Conservation (phyloP, 345 rosid genomes). For the Populus nigra region DNA sequence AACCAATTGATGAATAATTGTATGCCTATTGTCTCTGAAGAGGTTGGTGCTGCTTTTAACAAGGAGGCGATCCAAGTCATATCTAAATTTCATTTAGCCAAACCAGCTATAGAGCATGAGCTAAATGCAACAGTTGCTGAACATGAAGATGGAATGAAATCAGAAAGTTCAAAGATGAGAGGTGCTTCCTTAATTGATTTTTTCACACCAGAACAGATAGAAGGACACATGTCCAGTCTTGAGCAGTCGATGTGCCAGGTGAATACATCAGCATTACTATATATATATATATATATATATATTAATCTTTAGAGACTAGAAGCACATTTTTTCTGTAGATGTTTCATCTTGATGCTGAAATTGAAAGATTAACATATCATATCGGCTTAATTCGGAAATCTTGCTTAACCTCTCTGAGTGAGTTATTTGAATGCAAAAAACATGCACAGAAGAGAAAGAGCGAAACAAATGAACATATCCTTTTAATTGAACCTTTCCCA, state of each 20-base stretch:
- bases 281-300: too few species aligned
- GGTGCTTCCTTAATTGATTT: constrained; percentile 44
- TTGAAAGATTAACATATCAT: too few species aligned
- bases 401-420: too few species aligned
- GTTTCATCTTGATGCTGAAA: too few species aligned
- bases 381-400: too few species aligned
- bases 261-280: neutral
- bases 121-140: neutral
- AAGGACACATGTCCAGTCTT: constrained; percentile 47
- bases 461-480: too few species aligned
- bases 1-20: constrained; percentile 1
- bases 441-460: too few species aligned
- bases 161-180: constrained; percentile 16
- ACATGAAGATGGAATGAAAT: constrained; percentile 13
- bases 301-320: too few species aligned
- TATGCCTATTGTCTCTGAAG: constrained; percentile 12
- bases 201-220: constrained; percentile 44
- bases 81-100: constrained; percentile 2
- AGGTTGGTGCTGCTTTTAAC: constrained; percentile 12
- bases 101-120: neutral
- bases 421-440: too few species aligned
- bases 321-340: too few species aligned
- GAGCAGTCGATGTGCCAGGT: constrained; percentile 34
- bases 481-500: too few species aligned
- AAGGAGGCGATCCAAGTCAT: constrained; percentile 9